Conservation (phyloP, 192 early-diverging fungal species). For the Coemansia sp. region DNA sequence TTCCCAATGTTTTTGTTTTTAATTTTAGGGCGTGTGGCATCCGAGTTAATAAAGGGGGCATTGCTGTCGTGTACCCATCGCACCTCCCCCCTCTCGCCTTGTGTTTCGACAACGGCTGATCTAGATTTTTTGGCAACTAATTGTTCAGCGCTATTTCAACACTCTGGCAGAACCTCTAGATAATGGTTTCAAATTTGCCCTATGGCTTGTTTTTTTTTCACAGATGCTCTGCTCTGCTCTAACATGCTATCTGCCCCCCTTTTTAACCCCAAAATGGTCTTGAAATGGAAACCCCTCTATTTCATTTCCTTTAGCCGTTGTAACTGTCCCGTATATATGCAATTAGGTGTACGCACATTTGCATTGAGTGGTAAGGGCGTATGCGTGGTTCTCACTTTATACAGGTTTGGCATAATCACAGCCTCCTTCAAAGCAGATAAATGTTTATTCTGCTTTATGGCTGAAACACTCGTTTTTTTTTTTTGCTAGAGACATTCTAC, state of each 20-base stretch:
- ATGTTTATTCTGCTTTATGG: not conserved
- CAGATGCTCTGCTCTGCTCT: not conserved
- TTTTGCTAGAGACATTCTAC: not conserved
- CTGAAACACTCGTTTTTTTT: conserved; percentile 2
- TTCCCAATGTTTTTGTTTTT: not conserved
- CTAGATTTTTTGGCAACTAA: not conserved
- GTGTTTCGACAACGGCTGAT: not conserved
- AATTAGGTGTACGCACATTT: not conserved
- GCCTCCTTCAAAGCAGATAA: not conserved
- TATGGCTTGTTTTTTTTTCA: not conserved
- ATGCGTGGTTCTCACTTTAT: conserved; percentile 5
- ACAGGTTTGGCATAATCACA: conserved; percentile 10
- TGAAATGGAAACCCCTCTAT: not conserved
- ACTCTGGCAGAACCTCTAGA: not conserved
- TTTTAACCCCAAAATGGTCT: not conserved
- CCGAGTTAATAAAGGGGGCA: not conserved
- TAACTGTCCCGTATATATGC: conserved; percentile 1
- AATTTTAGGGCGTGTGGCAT: not conserved
- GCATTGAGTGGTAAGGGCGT: not conserved
- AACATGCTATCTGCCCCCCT: not conserved
- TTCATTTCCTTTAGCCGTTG: not conserved
- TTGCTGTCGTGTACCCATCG: not conserved
- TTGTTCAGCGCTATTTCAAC: not conserved
- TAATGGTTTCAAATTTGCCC: not conserved
- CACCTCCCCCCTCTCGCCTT: not conserved